phyloP scores from a whole-genome alignment of 805 yeast genomes.

The Myxozyma sirexii region DNA sequence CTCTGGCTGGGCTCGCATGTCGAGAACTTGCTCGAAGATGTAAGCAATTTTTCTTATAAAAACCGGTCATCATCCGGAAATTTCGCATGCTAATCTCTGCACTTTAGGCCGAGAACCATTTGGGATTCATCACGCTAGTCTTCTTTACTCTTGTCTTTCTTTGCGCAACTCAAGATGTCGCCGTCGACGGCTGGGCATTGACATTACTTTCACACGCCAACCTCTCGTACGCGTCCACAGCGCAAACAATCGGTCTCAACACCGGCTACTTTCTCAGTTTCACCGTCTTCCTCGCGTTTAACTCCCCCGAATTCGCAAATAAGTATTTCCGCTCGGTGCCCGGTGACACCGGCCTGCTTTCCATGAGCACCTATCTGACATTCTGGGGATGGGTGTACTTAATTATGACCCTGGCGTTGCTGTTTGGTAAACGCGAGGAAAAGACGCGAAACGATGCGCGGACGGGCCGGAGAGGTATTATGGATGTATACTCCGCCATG shows the following conservation, averaged over 20 bases:
- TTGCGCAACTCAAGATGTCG: constrained; percentile 97
- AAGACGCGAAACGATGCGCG: constrained; percentile 51
- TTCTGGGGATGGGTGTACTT: constrained; percentile 79
- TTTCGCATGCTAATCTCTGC: too few species aligned
- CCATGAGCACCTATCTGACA: constrained; percentile 72
- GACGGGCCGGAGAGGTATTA: constrained; percentile 39
- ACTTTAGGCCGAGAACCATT: constrained; percentile 43
- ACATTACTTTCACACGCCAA: constrained; percentile 79
- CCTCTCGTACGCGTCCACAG: constrained; percentile 91
- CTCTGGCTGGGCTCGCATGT: constrained; percentile 63
- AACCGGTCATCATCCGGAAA: too few species aligned
- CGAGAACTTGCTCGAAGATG: constrained; percentile 53
- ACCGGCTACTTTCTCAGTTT: constrained; percentile 90
- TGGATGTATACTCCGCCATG: constrained; percentile 44
- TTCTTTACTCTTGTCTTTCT: constrained; percentile 80
- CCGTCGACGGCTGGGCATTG: constrained; percentile 99
- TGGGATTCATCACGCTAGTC: constrained; percentile 61
- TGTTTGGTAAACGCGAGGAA: constrained; percentile 68
- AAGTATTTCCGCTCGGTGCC: constrained; percentile 72
- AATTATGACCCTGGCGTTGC: constrained; percentile 62
- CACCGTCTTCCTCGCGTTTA: constrained; percentile 87
- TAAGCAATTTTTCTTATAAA: too few species aligned
- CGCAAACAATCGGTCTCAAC: constrained; percentile 94
- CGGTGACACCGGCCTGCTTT: constrained; percentile 62
- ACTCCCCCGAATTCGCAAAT: constrained; percentile 90